Evolutionary conservation across 2,329 filamentous ascomycete species (phyloP), one percentile per base, ranked within the genome.

Genomic region (Phialocephala sp.): DNA sequence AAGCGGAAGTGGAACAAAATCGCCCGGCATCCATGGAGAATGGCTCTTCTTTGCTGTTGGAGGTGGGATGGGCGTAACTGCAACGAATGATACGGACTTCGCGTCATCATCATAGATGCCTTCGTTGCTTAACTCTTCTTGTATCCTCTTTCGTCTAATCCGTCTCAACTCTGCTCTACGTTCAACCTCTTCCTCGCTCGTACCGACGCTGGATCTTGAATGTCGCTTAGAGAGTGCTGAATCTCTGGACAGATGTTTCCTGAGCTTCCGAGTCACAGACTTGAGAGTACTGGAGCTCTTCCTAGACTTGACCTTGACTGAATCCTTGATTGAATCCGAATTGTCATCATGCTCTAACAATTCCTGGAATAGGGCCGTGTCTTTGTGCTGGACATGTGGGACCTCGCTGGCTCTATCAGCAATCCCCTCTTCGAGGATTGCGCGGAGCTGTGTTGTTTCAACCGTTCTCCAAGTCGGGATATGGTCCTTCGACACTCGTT

Each of bases 121-220:
- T 43, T 85, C 84, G 45, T 76, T 81, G 55, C 82, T 80, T 3
- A 88, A 77, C 69, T 88, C 86, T 52, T 86, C 81, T 67, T 84
- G 84, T n/a, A 88, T 87, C 67, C 85, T 80, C 69, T 82, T 83
- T 58, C 84, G 82, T 74, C 85, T 82, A 9, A 87, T 76, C 22
- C 85, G 80, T 69, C 81, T 84, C 62, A 88, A 74, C 69, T 88
- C 85, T 35, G 84, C 85, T 69, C 85, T 80, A 35, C 85, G 80
- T 60, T 84, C 82, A 52, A 85, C 72, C 68, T 86, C 84, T 67
- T 86, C 84, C 27, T 85, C 79, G 56, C 81, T 85, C 58, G 79
- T 80, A 14, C 82, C 80, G 37, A 81, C 75, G 18, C 80, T 80
- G 4, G 77, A 77, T 39, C 76, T 79, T 2, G 81, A 80, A 41